phyloP scores from a whole-genome alignment of 306 rosid genomes.

The Glycine latifolia region DNA sequence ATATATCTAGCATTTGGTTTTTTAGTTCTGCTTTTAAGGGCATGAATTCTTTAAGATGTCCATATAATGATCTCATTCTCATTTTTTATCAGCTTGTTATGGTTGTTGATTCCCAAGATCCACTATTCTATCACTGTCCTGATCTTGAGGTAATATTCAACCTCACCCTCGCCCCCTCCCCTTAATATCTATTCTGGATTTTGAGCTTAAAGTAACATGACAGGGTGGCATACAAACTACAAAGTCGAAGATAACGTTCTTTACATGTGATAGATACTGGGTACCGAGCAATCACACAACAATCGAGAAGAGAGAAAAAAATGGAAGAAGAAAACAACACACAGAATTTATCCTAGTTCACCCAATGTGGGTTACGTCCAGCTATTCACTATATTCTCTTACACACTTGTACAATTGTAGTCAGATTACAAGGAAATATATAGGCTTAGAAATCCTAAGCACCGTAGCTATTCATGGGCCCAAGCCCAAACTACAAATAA shows the following conservation, averaged over 20 bases:
- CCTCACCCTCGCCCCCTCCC: background rate
- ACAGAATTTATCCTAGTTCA: no score
- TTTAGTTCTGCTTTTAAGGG: background rate
- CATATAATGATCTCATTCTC: background rate
- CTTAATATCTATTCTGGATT: constrained; percentile 5
- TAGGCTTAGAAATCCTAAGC: no score
- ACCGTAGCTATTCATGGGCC: no score
- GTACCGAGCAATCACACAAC: no score
- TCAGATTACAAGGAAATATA: no score
- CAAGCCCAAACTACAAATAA: no score
- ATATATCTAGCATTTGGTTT: background rate
- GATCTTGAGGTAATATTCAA: constrained; percentile 74
- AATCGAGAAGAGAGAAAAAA: no score
- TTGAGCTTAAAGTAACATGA: constrained; percentile 17
- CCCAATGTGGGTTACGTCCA: no score
- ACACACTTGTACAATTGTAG: no score
- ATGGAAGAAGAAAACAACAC: no score
- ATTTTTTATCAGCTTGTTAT: constrained; percentile 62
- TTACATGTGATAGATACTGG: background rate
- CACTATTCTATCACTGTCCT: constrained; percentile 82
- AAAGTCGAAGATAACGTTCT: constrained; percentile 24
- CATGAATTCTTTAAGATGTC: background rate
- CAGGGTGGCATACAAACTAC: background rate
- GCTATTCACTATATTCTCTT: no score
- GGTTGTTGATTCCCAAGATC: constrained; percentile 87